These are phyloP conservation scores for Lupinus albus DNA, from an alignment of 306 rosid genomes.

Conservation along the genomic window DNA sequence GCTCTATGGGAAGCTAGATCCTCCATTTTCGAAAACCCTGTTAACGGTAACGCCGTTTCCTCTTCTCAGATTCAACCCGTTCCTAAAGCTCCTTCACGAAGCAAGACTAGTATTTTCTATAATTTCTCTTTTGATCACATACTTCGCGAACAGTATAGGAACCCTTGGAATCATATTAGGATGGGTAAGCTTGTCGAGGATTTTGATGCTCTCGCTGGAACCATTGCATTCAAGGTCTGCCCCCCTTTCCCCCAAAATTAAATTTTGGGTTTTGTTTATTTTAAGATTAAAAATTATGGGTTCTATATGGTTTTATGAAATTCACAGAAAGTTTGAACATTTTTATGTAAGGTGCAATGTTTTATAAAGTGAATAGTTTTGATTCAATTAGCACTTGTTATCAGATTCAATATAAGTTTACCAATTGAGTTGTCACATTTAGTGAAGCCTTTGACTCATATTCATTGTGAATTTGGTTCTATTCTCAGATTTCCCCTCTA, in stretches of 20 bases:
- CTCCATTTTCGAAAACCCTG: constrained; percentile 45
- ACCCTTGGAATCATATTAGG: constrained; percentile 77
- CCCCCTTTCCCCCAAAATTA: neutral
- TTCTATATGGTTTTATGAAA: constrained; percentile 20
- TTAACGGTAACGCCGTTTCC: neutral
- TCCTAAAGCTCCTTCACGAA: constrained; percentile 54
- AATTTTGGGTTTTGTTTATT: constrained; percentile 17
- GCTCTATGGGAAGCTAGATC: constrained; percentile 95
- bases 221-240: constrained; percentile 74
- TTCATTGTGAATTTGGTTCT: no score
- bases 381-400: neutral
- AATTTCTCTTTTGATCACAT: constrained; percentile 65
- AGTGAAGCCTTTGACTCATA: no score
- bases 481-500: no score
- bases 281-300: neutral
- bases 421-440: no score
- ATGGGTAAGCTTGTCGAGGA: constrained; percentile 86
- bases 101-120: constrained; percentile 70
- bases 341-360: neutral
- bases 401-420: neutral
- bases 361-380: no score
- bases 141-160: constrained; percentile 81
- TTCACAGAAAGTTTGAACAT: neutral
- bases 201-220: constrained; percentile 90
- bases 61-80: constrained; percentile 33